Conservation (phyloP, 2,329 filamentous ascomycete species). For the Teratosphaeriaceae sp. region DNA sequence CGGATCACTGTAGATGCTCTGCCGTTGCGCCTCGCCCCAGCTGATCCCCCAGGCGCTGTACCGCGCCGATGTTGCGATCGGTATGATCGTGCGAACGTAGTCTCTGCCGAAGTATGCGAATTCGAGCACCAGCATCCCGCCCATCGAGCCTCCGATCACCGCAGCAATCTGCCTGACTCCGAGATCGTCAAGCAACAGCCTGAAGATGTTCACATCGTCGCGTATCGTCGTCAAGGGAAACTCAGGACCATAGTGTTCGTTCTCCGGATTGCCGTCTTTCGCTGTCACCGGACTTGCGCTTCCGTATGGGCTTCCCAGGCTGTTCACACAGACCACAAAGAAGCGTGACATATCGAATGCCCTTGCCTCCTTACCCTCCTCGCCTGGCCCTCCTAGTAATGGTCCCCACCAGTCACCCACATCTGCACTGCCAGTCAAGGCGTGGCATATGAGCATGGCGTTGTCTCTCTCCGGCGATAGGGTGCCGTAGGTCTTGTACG, state of each 20-base stretch:
- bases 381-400: conserved; percentile 67
- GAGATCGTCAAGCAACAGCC: conserved; percentile 70
- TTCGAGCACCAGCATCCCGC: conserved; percentile 85
- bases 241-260: conserved; percentile 84
- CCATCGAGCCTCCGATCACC: conserved; percentile 77
- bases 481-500: conserved; percentile 56
- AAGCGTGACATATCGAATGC: conserved; percentile 78
- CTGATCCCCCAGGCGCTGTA: conserved; percentile 89
- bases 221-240: conserved; percentile 93
- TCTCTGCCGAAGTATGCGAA: conserved; percentile 87
- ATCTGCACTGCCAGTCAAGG: conserved; percentile 77
- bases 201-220: conserved; percentile 88
- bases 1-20: conserved; percentile 95
- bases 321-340: conserved; percentile 83
- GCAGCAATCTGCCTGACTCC: conserved; percentile 72
- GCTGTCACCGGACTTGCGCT: conserved; percentile 84
- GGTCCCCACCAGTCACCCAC: conserved; percentile 87
- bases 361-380: conserved; percentile 32
- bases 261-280: conserved; percentile 68
- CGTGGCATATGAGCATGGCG: conserved; percentile 68
- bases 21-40: conserved; percentile 82
- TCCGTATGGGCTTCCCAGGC: conserved; percentile 76
- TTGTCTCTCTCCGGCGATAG: conserved; percentile 53
- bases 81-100: conserved; percentile 73
- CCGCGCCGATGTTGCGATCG: conserved; percentile 76